These are phyloP conservation scores for Tilletiopsis washingtonensis DNA, from an alignment of 1,284 basidiomycete species.

Conservation along the genomic window DNA sequence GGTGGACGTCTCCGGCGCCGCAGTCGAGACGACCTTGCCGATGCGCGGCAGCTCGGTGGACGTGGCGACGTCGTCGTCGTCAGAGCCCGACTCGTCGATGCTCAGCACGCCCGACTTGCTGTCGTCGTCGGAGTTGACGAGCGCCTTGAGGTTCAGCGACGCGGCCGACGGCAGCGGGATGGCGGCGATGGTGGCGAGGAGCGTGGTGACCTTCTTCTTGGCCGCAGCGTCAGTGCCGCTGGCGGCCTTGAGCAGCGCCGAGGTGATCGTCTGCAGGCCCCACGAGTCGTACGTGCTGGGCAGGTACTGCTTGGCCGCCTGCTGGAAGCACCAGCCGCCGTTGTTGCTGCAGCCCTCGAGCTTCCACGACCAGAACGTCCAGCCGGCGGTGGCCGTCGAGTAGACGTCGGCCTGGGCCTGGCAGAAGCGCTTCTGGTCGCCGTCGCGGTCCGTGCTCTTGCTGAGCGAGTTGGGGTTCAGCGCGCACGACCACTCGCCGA, in stretches of 20 bases:
- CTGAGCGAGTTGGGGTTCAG: conserved; percentile 57
- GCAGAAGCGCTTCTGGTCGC: conserved; percentile 57
- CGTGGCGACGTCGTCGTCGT: background rate
- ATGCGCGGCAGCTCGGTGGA: background rate
- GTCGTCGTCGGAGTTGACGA: background rate
- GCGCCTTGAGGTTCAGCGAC: conserved; percentile 1
- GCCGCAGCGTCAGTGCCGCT: background rate
- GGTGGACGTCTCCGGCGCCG: no score
- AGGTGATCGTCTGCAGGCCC: conserved; percentile 17
- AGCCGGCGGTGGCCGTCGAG: conserved; percentile 58
- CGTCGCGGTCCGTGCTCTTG: conserved; percentile 52
- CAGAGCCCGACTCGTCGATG: background rate
- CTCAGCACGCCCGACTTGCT: background rate
- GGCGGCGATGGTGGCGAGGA: conserved; percentile 3
- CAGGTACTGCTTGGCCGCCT: conserved; percentile 24
- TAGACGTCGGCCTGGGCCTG: conserved; percentile 60
- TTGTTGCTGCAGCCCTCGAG: conserved; percentile 44
- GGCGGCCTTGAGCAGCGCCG: background rate
- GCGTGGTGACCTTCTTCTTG: background rate
- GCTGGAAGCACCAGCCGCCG: conserved; percentile 45
- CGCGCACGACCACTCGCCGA: conserved; percentile 54
- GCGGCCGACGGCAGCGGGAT: conserved; percentile 4
- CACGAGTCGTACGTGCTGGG: conserved; percentile 30
- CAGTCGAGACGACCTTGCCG: background rate
- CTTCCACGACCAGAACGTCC: conserved; percentile 64